These are phyloP conservation scores for Claviceps pazoutovae DNA, from an alignment of 2,329 filamentous ascomycete species.

Conservation along the genomic window DNA sequence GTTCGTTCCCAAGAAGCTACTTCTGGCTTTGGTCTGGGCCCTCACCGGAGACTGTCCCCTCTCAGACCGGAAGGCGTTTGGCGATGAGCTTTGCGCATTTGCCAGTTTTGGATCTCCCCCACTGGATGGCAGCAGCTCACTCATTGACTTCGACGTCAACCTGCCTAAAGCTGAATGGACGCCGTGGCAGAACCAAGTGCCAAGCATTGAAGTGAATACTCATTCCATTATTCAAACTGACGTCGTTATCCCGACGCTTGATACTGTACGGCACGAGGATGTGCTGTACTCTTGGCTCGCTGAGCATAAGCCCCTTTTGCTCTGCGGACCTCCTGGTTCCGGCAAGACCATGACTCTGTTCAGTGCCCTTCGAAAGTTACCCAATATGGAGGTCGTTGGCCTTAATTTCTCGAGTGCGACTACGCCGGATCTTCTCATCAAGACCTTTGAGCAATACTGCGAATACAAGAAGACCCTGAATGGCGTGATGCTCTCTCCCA, in stretches of 20 bases:
- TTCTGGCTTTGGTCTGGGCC: constrained; percentile 88
- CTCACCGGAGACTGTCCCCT: constrained; percentile 91
- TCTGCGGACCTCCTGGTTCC: constrained; percentile 94
- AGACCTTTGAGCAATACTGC: constrained; percentile 98
- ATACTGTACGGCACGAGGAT: constrained; percentile 95
- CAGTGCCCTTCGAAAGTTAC: constrained; percentile 88
- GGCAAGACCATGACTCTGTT: constrained; percentile 99
- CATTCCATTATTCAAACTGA: constrained; percentile 97
- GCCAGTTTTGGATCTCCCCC: constrained; percentile 78
- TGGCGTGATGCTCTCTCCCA: constrained; percentile 87
- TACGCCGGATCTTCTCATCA: constrained; percentile 92
- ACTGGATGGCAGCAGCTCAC: constrained; percentile 61
- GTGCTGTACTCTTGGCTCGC: constrained; percentile 99
- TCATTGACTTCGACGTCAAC: constrained; percentile 91
- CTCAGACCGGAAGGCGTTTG: constrained; percentile 73
- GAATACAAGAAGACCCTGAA: constrained; percentile 98
- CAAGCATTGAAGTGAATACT: constrained; percentile 90
- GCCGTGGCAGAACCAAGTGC: constrained; percentile 89
- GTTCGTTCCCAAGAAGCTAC: constrained; percentile 84
- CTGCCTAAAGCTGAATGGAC: constrained; percentile 82
- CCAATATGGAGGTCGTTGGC: constrained; percentile 97
- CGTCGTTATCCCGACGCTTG: constrained; percentile 92
- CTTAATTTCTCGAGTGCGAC: constrained; percentile 99
- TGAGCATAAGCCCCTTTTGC: constrained; percentile 90
- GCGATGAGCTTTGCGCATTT: constrained; percentile 67